Evolutionary conservation across 2,329 filamentous ascomycete genomes (phyloP).

Genomic region (Stachybotrys chartarum): DNA sequence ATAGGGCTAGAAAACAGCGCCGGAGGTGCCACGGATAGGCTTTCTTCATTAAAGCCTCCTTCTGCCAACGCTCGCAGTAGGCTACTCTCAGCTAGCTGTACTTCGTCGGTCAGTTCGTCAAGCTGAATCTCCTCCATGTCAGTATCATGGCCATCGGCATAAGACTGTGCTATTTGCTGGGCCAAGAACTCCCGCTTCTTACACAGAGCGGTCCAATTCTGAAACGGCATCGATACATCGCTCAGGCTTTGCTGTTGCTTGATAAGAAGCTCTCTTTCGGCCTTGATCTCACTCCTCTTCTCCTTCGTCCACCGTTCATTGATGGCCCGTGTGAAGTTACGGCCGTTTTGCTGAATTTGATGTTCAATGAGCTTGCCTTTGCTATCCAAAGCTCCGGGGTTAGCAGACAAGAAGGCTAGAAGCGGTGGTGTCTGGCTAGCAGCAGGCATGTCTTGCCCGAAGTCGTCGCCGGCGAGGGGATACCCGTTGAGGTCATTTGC

Average conservation of each 20-base stretch:
- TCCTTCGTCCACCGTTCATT: constrained; percentile 37
- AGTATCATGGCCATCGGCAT: constrained; percentile 42
- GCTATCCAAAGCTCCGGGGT: constrained; percentile 22
- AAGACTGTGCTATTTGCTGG: constrained; percentile 40
- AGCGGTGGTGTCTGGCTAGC: constrained; percentile 19
- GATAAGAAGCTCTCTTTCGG: constrained; percentile 39
- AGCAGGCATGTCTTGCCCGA: constrained; percentile 1
- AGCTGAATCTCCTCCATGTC: constrained; percentile 43
- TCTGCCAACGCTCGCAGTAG: constrained; percentile 33
- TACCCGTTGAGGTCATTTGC: neutral
- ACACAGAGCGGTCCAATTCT: constrained; percentile 33
- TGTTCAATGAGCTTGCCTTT: constrained; percentile 31
- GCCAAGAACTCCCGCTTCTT: constrained; percentile 38
- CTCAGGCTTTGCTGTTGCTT: constrained; percentile 38
- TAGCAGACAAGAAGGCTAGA: constrained; percentile 20
- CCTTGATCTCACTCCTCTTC: constrained; percentile 38
- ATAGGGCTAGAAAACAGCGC: constrained; percentile 5
- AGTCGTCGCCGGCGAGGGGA: neutral
- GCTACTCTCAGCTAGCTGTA: constrained; percentile 34
- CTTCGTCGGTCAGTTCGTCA: constrained; percentile 37
- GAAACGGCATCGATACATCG: constrained; percentile 31
- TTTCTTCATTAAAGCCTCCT: constrained; percentile 37
- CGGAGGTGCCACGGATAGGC: constrained; percentile 23
- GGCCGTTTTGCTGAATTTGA: constrained; percentile 38
- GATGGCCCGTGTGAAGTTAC: constrained; percentile 40